Percentiles rank a stretch among this genome's conserved stretches.
phyloP scores from a whole-genome alignment of 257 asterid genomes.

The Gardenia jasminoides region DNA sequence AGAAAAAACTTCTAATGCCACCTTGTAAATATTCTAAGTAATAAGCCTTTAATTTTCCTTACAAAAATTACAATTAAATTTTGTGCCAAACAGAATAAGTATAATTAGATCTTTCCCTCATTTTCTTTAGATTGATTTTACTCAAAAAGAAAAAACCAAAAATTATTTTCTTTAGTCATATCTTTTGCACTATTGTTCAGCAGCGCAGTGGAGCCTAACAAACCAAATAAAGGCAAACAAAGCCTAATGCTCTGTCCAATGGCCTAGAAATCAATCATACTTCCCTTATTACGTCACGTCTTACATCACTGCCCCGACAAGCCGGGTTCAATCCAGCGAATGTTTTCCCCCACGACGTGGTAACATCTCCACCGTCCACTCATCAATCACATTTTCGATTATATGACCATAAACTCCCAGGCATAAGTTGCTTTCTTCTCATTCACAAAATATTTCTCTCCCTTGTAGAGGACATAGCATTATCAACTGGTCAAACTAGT shows the following conservation, averaged over 20 bases:
- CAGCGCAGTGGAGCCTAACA: slow-evolving; percentile 3
- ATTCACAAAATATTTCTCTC: not conserved
- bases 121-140: too few relatives aligned
- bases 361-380: not conserved
- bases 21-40: too few relatives aligned
- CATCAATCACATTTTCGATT: not conserved
- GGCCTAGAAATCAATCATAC: not conserved
- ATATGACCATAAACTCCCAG: not conserved
- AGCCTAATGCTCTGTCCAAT: slow-evolving; percentile 1
- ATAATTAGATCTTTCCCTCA: not conserved
- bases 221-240: not conserved
- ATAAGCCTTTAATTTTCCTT: too few relatives aligned
- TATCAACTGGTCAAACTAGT: not conserved
- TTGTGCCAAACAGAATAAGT: too few relatives aligned
- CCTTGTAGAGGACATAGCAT: not conserved
- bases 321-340: not conserved
- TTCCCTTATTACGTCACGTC: slow-evolving; percentile 3
- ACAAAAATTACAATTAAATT: too few relatives aligned
- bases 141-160: not conserved
- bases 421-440: not conserved
- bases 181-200: not conserved
- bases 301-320: slow-evolving; percentile 11
- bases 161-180: not conserved
- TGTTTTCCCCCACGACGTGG: not conserved
- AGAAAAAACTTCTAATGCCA: too few relatives aligned